Evolutionary conservation across 257 asterid genomes (phyloP).

Genomic region (Gentiana macrophylla): DNA sequence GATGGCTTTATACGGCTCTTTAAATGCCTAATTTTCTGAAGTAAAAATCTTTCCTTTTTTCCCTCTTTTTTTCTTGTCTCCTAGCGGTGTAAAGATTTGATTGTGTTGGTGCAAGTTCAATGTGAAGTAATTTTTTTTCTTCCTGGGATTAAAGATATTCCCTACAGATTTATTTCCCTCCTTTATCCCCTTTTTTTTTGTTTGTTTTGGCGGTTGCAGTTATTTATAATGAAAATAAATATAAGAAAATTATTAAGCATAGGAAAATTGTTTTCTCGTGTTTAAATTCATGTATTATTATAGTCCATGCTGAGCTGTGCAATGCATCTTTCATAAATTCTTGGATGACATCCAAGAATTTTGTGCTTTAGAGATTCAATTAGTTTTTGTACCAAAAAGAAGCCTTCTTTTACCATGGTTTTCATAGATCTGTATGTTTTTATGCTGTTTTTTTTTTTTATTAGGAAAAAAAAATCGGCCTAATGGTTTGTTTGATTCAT

Average conservation of each 20-base stretch:
- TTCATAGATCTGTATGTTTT: too few species aligned
- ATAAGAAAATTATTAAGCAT: neutral
- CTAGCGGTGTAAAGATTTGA: neutral
- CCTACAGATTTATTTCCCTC: neutral
- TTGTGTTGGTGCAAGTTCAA: neutral
- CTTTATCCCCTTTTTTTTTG: neutral
- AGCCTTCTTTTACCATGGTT: too few species aligned
- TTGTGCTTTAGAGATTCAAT: too few species aligned
- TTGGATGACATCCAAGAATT: neutral
- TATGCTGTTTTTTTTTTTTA: too few species aligned
- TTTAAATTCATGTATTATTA: neutral
- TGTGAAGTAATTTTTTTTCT: neutral
- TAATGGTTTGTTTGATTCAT: too few species aligned
- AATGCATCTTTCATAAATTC: neutral
- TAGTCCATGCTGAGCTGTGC: neutral
- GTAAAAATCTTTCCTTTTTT: neutral
- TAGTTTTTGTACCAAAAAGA: too few species aligned
- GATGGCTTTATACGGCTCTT: neutral
- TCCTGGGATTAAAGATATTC: slow-evolving; percentile 1
- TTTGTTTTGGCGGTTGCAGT: neutral
- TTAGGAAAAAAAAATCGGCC: too few species aligned
- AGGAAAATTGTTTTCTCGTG: neutral
- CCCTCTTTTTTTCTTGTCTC: neutral
- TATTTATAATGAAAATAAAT: neutral
- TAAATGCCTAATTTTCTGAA: neutral